phyloP scores from a whole-genome alignment of 2,329 filamentous ascomycete genomes.

The Mycosphaerella sp. region DNA sequence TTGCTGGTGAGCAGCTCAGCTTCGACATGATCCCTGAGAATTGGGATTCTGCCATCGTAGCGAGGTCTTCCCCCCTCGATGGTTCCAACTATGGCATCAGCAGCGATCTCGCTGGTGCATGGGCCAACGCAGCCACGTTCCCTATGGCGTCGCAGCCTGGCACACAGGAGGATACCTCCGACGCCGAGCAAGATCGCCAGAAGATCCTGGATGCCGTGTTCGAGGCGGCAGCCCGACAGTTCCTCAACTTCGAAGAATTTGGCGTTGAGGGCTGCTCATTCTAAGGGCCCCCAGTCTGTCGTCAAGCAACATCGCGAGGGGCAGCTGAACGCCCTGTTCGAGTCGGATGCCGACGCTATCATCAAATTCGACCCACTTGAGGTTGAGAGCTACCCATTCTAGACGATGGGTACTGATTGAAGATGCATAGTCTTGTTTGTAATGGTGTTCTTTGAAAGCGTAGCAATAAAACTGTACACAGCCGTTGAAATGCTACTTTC shows the following conservation, averaged over 20 bases:
- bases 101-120: background rate
- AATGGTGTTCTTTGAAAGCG: constrained; percentile 1
- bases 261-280: no score
- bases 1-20: background rate
- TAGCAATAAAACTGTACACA: background rate
- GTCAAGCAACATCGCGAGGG: background rate
- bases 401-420: background rate
- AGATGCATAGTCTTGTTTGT: background rate
- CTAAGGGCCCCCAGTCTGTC: background rate
- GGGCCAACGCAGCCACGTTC: background rate
- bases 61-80: background rate
- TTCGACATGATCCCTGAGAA: background rate
- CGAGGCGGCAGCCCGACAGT: no score
- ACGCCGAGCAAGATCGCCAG: background rate
- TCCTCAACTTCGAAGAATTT: no score
- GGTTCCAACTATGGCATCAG: background rate
- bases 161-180: background rate
- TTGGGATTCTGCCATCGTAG: background rate
- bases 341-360: background rate
- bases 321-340: background rate
- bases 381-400: background rate
- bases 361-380: no score
- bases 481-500: background rate
- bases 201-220: no score
- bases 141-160: background rate